phyloP scores from a whole-genome alignment of 495 filamentous ascomycete genomes.

The Penicillium manginii region DNA sequence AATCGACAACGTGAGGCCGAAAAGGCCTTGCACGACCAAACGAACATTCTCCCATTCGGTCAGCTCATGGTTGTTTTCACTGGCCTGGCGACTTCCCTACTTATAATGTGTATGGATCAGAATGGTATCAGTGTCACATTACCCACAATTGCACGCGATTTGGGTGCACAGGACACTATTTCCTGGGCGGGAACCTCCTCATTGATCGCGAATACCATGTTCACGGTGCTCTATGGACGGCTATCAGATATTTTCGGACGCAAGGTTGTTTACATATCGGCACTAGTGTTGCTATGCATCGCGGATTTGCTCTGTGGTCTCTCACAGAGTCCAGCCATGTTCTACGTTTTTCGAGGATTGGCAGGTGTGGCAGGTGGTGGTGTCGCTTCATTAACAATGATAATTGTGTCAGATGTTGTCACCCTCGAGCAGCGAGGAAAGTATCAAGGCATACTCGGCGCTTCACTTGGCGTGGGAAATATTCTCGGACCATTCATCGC shows the following conservation, averaged over 20 bases:
- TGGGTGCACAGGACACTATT: constrained; percentile 61
- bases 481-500: constrained; percentile 50
- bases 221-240: constrained; percentile 63
- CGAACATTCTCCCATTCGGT: constrained; percentile 59
- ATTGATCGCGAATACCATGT: constrained; percentile 72
- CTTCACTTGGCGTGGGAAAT: constrained; percentile 46
- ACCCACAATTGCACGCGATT: constrained; percentile 61
- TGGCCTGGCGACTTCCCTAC: constrained; percentile 54
- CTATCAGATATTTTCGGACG: constrained; percentile 63
- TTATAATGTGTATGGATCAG: constrained; percentile 66
- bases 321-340: constrained; percentile 51
- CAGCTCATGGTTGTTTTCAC: constrained; percentile 62
- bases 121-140: constrained; percentile 64
- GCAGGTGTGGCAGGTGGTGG: constrained; percentile 59
- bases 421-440: constrained; percentile 50
- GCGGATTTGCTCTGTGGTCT: constrained; percentile 58
- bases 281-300: constrained; percentile 52
- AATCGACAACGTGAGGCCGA: constrained; percentile 46
- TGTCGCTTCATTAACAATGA: constrained; percentile 54
- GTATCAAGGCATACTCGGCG: constrained; percentile 50
- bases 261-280: constrained; percentile 53
- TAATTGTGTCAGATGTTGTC: constrained; percentile 54
- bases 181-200: constrained; percentile 81
- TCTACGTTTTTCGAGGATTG: constrained; percentile 60
- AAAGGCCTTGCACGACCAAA: constrained; percentile 53